phyloP scores from a whole-genome alignment of 2,329 filamentous ascomycete species.

The Penicillium sclerotigenum region DNA sequence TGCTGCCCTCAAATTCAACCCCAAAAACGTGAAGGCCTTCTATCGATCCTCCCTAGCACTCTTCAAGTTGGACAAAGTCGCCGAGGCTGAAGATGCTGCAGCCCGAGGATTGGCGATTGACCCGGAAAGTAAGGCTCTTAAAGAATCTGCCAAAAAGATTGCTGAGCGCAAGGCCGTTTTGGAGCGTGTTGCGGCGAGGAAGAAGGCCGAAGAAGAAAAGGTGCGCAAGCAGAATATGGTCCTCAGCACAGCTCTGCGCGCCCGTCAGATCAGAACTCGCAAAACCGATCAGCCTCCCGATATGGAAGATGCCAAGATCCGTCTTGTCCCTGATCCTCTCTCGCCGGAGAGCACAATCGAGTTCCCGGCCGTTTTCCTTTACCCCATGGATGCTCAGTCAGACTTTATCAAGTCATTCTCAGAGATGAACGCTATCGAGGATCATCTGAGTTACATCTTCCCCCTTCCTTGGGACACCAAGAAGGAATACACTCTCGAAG shows the following conservation, averaged over 20 bases:
- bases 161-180: slow-evolving; percentile 55
- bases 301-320: slow-evolving; percentile 76
- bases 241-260: slow-evolving; percentile 63
- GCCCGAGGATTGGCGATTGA: slow-evolving; percentile 71
- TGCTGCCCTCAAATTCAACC: slow-evolving; percentile 72
- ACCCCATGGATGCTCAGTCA: slow-evolving; percentile 75
- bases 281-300: slow-evolving; percentile 72
- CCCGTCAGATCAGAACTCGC: slow-evolving; percentile 67
- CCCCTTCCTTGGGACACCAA: slow-evolving; percentile 80
- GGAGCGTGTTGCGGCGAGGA: slow-evolving; percentile 55
- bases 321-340: slow-evolving; percentile 67
- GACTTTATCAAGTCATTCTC: slow-evolving; percentile 88
- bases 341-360: slow-evolving; percentile 68
- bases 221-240: slow-evolving; percentile 56
- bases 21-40: slow-evolving; percentile 80
- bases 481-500: slow-evolving; percentile 61
- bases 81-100: slow-evolving; percentile 78
- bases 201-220: slow-evolving; percentile 49
- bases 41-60: slow-evolving; percentile 81
- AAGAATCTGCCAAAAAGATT: slow-evolving; percentile 62
- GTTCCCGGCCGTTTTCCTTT: slow-evolving; percentile 80
- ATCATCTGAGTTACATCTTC: slow-evolving; percentile 82
- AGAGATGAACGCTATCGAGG: slow-evolving; percentile 69
- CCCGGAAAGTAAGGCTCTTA: slow-evolving; percentile 63
- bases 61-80: slow-evolving; percentile 71